Evolutionary conservation across 2,329 filamentous ascomycete genomes (phyloP).

Genomic region (Lasiodiplodia hormozganensis): DNA sequence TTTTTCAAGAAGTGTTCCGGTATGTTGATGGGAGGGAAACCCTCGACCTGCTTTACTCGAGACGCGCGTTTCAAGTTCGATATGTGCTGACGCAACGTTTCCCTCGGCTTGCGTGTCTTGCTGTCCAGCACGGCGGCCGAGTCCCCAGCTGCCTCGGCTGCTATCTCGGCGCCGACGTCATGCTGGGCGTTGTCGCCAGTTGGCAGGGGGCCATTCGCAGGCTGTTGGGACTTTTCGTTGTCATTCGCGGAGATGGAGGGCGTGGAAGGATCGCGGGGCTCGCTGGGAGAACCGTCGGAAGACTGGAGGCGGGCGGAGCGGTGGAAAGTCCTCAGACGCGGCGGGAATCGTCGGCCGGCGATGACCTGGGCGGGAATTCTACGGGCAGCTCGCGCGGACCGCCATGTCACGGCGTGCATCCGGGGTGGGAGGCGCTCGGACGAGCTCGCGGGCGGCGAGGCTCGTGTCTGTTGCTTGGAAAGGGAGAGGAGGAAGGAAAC

Average conservation of each 20-base stretch:
- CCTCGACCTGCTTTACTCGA: constrained; percentile 41
- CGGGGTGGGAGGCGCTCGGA: constrained; percentile 38
- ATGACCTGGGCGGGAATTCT: constrained; percentile 47
- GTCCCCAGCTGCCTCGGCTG: constrained; percentile 36
- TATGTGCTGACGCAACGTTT: constrained; percentile 43
- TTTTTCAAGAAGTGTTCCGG: constrained; percentile 64
- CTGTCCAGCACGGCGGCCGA: constrained; percentile 42
- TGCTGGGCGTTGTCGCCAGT: constrained; percentile 31
- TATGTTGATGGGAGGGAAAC: constrained; percentile 54
- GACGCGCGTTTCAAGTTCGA: constrained; percentile 45
- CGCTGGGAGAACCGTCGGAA: constrained; percentile 35
- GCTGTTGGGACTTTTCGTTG: not conserved
- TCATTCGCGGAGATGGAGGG: not conserved
- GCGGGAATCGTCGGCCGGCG: constrained; percentile 45
- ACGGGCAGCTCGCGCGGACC: constrained; percentile 50
- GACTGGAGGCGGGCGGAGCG: constrained; percentile 37
- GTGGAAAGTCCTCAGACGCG: constrained; percentile 44
- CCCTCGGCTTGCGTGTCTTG: constrained; percentile 45
- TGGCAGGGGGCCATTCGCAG: constrained; percentile 8
- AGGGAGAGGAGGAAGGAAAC: constrained; percentile 10
- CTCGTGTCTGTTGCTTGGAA: constrained; percentile 32
- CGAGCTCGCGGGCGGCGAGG: constrained; percentile 30
- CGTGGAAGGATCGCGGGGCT: constrained; percentile 32
- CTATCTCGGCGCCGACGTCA: constrained; percentile 34
- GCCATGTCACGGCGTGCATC: constrained; percentile 51